Evolutionary conservation across 2,329 filamentous ascomycete genomes (phyloP).

Genomic region (Biscogniauxia marginata): DNA sequence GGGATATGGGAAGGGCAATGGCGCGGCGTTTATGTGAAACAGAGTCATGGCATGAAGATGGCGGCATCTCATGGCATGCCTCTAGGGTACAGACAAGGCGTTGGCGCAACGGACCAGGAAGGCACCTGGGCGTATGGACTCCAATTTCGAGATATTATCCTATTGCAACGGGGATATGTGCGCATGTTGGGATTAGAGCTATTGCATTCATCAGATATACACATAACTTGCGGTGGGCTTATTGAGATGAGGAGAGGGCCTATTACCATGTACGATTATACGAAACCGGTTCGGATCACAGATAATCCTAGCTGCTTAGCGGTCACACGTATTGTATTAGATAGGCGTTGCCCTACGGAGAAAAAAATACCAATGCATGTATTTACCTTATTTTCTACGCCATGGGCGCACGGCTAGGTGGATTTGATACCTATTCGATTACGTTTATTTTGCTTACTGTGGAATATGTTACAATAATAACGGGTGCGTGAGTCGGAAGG

Average conservation of each 20-base stretch:
- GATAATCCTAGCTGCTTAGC: no score
- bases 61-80: neutral
- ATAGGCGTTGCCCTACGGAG: neutral
- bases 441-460: no score
- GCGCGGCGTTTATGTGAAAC: neutral
- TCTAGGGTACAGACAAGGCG: neutral
- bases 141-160: neutral
- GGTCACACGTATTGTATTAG: neutral
- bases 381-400: conserved; percentile 10
- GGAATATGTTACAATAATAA: no score
- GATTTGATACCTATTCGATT: no score
- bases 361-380: no score
- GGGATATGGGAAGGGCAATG: neutral
- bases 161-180: no score
- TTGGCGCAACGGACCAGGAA: neutral
- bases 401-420: no score
- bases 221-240: no score
- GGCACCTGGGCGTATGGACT: neutral
- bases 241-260: neutral
- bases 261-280: neutral
- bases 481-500: no score
- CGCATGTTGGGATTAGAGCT: neutral
- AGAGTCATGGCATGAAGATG: conserved; percentile 4
- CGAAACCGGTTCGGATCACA: no score
- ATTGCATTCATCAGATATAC: neutral